Evolutionary conservation across 805 yeast species (phyloP).

Genomic region (Ogataea salicorniae): DNA sequence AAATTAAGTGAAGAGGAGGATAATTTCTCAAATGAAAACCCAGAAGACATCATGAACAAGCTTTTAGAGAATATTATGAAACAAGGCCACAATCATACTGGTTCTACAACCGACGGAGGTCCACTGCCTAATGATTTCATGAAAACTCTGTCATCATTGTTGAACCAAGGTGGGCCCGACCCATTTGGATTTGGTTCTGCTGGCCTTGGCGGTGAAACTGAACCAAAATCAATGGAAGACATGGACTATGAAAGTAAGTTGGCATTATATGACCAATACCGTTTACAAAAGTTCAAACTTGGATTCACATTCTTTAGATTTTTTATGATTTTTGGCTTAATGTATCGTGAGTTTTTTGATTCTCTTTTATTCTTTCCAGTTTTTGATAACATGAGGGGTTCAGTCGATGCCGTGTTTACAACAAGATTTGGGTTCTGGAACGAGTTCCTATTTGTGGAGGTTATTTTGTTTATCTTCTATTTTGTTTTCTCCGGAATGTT

Average conservation of each 20-base stretch:
- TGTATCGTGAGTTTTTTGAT: slow-evolving; percentile 5
- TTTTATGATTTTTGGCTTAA: slow-evolving; percentile 7
- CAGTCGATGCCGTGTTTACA: too few species aligned
- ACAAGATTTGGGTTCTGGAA: slow-evolving; percentile 14
- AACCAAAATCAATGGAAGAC: slow-evolving; percentile 7
- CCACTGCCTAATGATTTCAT: slow-evolving; percentile 26
- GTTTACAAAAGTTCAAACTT: slow-evolving; percentile 9
- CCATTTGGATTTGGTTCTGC: not conserved
- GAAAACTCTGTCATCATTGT: slow-evolving; percentile 25
- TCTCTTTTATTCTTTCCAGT: slow-evolving; percentile 6
- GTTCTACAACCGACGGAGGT: not conserved
- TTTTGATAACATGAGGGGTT: slow-evolving; percentile 9
- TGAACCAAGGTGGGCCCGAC: slow-evolving; percentile 10
- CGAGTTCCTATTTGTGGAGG: slow-evolving; percentile 20
- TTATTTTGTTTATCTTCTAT: slow-evolving; percentile 14
- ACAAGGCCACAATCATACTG: slow-evolving; percentile 12
- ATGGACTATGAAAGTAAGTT: slow-evolving; percentile 12
- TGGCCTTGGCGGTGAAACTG: not conserved
- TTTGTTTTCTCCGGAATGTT: not conserved
- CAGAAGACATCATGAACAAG: slow-evolving; percentile 15
- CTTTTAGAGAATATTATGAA: slow-evolving; percentile 14
- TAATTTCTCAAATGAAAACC: not conserved
- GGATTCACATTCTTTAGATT: slow-evolving; percentile 17
- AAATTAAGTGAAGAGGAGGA: slow-evolving; percentile 5
- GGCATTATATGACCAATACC: slow-evolving; percentile 9